These are phyloP conservation scores for Phytophthora lateralis DNA, from an alignment of 352 stramenopile species.

Conservation along the genomic window DNA sequence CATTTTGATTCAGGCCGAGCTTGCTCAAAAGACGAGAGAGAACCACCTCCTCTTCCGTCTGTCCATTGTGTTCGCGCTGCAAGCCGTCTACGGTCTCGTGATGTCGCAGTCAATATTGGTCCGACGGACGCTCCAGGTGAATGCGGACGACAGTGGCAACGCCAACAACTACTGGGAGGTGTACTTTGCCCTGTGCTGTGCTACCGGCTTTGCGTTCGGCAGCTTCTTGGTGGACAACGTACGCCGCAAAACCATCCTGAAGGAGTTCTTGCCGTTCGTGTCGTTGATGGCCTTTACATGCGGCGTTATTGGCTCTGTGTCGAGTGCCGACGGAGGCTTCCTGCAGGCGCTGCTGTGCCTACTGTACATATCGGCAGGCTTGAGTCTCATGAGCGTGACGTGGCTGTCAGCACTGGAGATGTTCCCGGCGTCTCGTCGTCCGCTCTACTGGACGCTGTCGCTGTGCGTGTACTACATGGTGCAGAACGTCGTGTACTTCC, in stretches of 20 bases:
- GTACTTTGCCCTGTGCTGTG: conserved; percentile 54
- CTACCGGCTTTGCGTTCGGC: conserved; percentile 65
- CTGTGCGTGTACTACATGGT: conserved; percentile 69
- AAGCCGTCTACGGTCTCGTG: conserved; percentile 65
- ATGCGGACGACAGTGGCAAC: conserved; percentile 21
- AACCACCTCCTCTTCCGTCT: conserved; percentile 73
- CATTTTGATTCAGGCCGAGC: conserved; percentile 55
- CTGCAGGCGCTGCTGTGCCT: conserved; percentile 62
- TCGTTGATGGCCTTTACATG: conserved; percentile 64
- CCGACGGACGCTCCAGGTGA: conserved; percentile 46
- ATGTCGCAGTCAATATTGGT: conserved; percentile 74
- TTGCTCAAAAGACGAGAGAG: conserved; percentile 49
- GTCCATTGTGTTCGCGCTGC: conserved; percentile 58
- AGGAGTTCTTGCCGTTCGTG: conserved; percentile 85
- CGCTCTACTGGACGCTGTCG: conserved; percentile 73
- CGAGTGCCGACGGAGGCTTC: conserved; percentile 38
- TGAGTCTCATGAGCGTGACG: conserved; percentile 77
- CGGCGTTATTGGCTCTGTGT: conserved; percentile 53
- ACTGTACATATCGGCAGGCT: conserved; percentile 64
- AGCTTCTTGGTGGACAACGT: conserved; percentile 86
- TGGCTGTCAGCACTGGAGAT: conserved; percentile 83
- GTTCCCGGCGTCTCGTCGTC: conserved; percentile 68
- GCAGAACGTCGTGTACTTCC: conserved; percentile 61
- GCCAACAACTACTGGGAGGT: conserved; percentile 59
- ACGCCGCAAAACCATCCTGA: conserved; percentile 89